Evolutionary conservation across 2,329 filamentous ascomycete species (phyloP).

Genomic region (Aspergillus tamarii): DNA sequence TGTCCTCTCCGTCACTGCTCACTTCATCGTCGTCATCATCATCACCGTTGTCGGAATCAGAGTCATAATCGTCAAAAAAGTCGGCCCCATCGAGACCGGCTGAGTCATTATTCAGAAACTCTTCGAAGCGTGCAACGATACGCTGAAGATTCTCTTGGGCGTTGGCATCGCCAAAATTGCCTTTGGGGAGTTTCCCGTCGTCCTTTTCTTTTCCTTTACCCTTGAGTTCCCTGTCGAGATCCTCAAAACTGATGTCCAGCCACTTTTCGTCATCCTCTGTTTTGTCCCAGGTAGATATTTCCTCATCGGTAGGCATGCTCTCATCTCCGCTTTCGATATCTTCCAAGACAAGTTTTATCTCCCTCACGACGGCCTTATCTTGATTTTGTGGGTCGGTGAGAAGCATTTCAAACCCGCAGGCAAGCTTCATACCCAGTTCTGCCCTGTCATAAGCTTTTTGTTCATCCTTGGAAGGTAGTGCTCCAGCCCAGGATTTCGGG

Average conservation of each 20-base stretch:
- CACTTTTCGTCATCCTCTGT: constrained; percentile 84
- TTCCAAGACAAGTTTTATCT: constrained; percentile 75
- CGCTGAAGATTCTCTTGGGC: constrained; percentile 69
- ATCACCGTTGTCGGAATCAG: constrained; percentile 60
- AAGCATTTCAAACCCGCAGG: constrained; percentile 90
- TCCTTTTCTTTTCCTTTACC: constrained; percentile 52
- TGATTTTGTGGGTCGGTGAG: constrained; percentile 67
- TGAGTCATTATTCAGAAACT: constrained; percentile 83
- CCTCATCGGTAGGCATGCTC: constrained; percentile 68
- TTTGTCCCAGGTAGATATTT: constrained; percentile 72
- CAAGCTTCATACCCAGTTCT: constrained; percentile 84
- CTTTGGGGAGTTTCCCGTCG: constrained; percentile 23
- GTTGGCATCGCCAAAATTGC: constrained; percentile 49
- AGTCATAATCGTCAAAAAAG: constrained; percentile 69
- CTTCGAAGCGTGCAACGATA: constrained; percentile 91
- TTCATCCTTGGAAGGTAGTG: constrained; percentile 42
- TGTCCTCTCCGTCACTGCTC: constrained; percentile 69
- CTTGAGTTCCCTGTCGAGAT: constrained; percentile 80
- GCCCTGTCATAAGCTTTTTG: constrained; percentile 53
- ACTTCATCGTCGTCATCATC: constrained; percentile 57
- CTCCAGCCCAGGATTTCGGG: constrained; percentile 60
- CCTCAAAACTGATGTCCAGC: constrained; percentile 88
- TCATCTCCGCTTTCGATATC: constrained; percentile 75
- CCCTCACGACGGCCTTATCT: constrained; percentile 70
- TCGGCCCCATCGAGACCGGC: constrained; percentile 80